phyloP scores from a whole-genome alignment of 805 yeast species.

The Ogataea minuta region DNA sequence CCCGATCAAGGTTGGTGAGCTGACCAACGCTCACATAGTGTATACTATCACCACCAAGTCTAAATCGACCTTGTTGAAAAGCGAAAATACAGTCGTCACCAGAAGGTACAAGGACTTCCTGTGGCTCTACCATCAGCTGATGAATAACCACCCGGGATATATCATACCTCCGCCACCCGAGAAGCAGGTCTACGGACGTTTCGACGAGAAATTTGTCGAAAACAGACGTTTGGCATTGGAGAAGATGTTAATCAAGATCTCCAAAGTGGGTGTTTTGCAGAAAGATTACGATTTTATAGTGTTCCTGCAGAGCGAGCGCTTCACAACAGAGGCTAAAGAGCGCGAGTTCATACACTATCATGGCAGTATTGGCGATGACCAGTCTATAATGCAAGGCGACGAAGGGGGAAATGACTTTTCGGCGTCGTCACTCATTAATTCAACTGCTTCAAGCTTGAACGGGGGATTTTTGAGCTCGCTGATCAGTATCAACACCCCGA shows the following conservation, averaged over 20 bases:
- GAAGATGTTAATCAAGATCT: constrained; percentile 76
- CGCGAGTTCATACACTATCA: constrained; percentile 48
- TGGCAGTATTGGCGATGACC: constrained; percentile 33
- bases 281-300: constrained; percentile 73
- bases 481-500: constrained; percentile 58
- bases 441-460: constrained; percentile 23
- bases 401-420: constrained; percentile 24
- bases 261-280: constrained; percentile 53
- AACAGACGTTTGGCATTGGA: constrained; percentile 81
- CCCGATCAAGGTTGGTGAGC: constrained; percentile 88
- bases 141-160: constrained; percentile 82
- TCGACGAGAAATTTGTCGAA: constrained; percentile 87
- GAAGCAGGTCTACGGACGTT: constrained; percentile 89
- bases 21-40: constrained; percentile 84
- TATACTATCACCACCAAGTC: constrained; percentile 72
- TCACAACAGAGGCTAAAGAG: constrained; percentile 64
- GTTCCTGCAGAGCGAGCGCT: constrained; percentile 74
- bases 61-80: constrained; percentile 37
- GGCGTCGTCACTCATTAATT: constrained; percentile 28
- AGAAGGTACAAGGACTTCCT: constrained; percentile 90
- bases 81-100: constrained; percentile 55
- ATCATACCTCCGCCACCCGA: constrained; percentile 96
- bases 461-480: constrained; percentile 70
- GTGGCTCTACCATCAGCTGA: constrained; percentile 89
- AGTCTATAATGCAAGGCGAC: constrained; percentile 27